Evolutionary conservation across 768 basidiomycete genomes (phyloP).

Genomic region (Mycena pura): DNA sequence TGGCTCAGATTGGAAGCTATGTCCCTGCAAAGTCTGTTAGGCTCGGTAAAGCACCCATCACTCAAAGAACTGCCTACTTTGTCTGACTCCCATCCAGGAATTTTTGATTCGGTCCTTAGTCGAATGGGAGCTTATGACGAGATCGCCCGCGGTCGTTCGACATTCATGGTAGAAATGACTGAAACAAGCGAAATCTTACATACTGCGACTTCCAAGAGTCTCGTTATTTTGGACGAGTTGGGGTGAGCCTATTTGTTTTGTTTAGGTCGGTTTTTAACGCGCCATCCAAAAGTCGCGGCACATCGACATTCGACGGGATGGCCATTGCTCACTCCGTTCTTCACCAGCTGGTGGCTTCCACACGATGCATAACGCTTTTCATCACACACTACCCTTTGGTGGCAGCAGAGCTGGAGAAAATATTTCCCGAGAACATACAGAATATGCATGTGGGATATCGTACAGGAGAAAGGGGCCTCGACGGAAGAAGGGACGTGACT

Average conservation of each 20-base stretch:
- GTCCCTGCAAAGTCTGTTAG: constrained; percentile 82
- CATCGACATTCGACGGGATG: constrained; percentile 96
- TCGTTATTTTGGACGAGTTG: constrained; percentile 91
- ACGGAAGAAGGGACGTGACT: constrained; percentile 80
- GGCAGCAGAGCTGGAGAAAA: constrained; percentile 67
- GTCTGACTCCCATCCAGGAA: background rate
- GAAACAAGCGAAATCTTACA: constrained; percentile 92
- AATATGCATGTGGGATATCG: constrained; percentile 91
- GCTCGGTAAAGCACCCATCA: constrained; percentile 49
- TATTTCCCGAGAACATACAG: constrained; percentile 64
- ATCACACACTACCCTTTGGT: constrained; percentile 95
- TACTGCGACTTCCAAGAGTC: constrained; percentile 72
- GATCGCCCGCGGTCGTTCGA: constrained; percentile 84
- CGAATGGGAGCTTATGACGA: constrained; percentile 96
- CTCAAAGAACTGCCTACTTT: background rate
- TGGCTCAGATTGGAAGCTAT: constrained; percentile 94
- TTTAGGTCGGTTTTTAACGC: background rate
- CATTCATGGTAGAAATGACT: constrained; percentile 96
- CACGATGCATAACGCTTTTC: constrained; percentile 80
- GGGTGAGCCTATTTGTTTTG: constrained; percentile 42
- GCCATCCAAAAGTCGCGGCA: constrained; percentile 59
- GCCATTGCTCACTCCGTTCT: constrained; percentile 86
- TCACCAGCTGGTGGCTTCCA: constrained; percentile 65
- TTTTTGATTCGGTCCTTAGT: constrained; percentile 80
- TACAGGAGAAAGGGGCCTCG: constrained; percentile 63